Evolutionary conservation across 352 stramenopile genomes (phyloP).

Genomic region (Aphanomyces astaci): DNA sequence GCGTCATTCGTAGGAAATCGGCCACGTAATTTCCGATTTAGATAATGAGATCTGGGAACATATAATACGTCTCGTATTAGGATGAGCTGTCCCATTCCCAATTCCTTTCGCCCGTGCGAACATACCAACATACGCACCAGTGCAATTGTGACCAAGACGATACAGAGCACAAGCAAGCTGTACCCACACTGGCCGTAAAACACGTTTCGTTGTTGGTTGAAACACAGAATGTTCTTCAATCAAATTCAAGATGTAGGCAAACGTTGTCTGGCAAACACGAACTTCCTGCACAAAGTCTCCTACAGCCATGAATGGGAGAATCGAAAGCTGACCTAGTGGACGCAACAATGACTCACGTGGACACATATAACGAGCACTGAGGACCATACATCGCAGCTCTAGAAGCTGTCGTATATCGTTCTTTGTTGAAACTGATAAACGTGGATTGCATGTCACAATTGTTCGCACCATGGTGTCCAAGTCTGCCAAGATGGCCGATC

Average conservation of each 20-base stretch:
- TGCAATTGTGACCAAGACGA: background rate
- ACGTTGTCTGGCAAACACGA: background rate
- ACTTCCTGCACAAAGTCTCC: background rate
- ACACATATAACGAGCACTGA: background rate
- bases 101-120: slow-evolving; percentile 2
- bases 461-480: background rate
- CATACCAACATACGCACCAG: background rate
- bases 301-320: background rate
- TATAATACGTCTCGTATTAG: background rate
- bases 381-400: background rate
- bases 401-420: background rate
- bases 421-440: background rate
- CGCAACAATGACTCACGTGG: background rate
- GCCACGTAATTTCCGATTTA: background rate
- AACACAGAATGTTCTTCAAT: background rate
- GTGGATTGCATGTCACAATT: background rate
- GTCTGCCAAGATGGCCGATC: background rate
- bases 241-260: background rate
- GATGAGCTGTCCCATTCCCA: background rate
- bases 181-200: background rate
- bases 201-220: background rate
- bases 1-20: background rate
- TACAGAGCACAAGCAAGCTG: slow-evolving; percentile 5
- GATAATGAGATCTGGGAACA: background rate
- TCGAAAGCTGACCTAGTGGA: background rate